Evolutionary conservation across 176 grass and related monocot genomes (phyloP), one percentile per base, ranked within the genome.

Genomic region (Alopecurus myosuroides): DNA sequence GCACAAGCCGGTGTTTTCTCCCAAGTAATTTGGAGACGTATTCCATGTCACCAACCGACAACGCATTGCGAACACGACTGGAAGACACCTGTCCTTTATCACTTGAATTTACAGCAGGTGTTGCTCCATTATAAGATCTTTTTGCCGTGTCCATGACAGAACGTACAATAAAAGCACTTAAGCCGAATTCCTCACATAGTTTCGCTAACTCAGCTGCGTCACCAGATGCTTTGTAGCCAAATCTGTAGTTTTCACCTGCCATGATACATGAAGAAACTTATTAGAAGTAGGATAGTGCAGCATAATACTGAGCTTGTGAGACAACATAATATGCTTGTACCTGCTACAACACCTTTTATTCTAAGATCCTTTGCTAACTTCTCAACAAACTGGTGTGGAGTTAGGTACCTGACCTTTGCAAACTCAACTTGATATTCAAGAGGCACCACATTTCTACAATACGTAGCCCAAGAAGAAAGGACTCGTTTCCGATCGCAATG

Each of bases 211-310:
- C 81, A 84, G 89, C 30, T 68, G 97, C 89, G 81, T 99, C 93
- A 84, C 97, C 93, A 29, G 97, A 93, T 78, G 97, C 93, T 88
- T 91, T 99, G 76, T 99, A 99, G n/a, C 97, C 97, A 82, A 99
- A 99, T 88, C 97, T 90, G 48, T 99, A 99, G 79, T 99, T 99
- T 77, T 95, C 91, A 70, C 97, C 97, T 99, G 81, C 67, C 30
- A 91, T 46, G 45, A 69, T 67, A 81, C 49, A 88, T 31, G 74
- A 82, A 65, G 14, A 83, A 81, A 78, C 11, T 76, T 69, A 77
- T 67, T 76, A 39, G 62, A 25, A n/a, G 31, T 23, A 69, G 10
- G 67, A n/a, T 34, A 52, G 50, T 52, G 30, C 63, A 76, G 81
- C 49, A 42, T 26, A 40, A 49, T 17, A 81, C 76, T 66, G 74